Base-by-base conservation (phyloP, 805 yeast species). In the Candida germanica region DNA sequence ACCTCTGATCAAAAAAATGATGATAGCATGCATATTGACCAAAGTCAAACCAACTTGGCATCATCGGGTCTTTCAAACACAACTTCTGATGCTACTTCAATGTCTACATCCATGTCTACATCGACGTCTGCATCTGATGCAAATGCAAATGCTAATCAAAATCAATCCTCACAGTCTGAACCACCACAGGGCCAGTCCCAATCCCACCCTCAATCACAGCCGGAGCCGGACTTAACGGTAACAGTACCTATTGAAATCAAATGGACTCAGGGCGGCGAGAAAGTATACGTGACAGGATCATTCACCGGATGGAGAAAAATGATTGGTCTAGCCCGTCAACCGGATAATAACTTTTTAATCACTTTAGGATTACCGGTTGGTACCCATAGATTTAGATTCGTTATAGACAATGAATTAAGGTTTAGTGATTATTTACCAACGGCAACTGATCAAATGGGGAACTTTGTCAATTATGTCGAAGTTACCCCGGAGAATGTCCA, bases 301-400 rank as follows among this genome's bases (percentile, higher is more conserved):
- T 91, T 91, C 62, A 93, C 98, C 0, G 96, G 96, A 3, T 93
- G 98, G 98, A 72, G 96, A 48, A 91, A 89, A 61, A 91, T 93
- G 98, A 89, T 91, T 53, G 95, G 95, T 26, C 66, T 93, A 50
- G 73, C 73, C 20, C 68, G 66, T 59, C 76, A 59, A 61, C 68
- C 50, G 7, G 78, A 79, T 48, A 71, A 72, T 15, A 67, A 70
- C 25, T 81, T 82, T 50, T 69, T 78, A 29, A 83, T 87, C 17
- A 82, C 84, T 34, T 66, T 87, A 33, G 85, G 86, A 26, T 63
- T 87, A 31, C 95, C 96, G 0, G 80, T 84, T 5, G 97, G 97
- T 7, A 89, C 96, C 0, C 97, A 89, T 60, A 71, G 96, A 46
- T 86, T 91, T 61, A 77, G 96, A 53, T 89, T 89, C 56, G 95